Evolutionary conservation across 148 eudicot species (phyloP).

Genomic region (Chenopodium suecicum): DNA sequence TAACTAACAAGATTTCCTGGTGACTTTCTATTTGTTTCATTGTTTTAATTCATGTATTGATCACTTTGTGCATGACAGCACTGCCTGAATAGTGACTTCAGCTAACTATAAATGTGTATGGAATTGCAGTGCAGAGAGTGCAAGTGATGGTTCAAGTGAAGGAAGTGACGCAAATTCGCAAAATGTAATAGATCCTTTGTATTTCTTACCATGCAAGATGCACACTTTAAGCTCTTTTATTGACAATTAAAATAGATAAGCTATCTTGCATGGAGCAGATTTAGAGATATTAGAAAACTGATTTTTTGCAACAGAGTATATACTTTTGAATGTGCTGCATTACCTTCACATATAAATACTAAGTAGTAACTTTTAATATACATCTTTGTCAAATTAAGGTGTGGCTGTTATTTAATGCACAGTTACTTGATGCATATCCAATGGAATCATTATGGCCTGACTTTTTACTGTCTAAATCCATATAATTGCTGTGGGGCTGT

Average conservation of each 20-base stretch:
- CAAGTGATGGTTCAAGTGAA: conserved; percentile 92
- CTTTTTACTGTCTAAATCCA: too few species aligned
- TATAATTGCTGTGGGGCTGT: too few species aligned
- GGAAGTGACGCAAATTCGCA: conserved; percentile 96
- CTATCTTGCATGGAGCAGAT: not conserved
- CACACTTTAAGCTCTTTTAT: not conserved
- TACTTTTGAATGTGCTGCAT: not conserved
- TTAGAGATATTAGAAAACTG: not conserved
- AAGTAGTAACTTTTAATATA: not conserved
- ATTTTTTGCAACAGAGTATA: not conserved
- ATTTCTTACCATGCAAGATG: not conserved
- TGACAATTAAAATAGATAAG: not conserved
- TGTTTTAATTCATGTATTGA: not conserved
- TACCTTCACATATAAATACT: not conserved
- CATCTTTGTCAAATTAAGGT: not conserved
- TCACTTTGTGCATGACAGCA: not conserved
- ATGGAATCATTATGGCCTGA: too few species aligned
- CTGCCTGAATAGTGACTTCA: not conserved
- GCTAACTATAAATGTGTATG: conserved; percentile 18
- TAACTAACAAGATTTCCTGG: too few species aligned
- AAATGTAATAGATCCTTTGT: conserved; percentile 54
- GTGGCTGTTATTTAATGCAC: not conserved
- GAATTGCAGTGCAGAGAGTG: conserved; percentile 77
- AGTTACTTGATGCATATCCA: too few species aligned
- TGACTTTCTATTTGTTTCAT: not conserved